These are phyloP conservation scores for Galium porrigens DNA, from an alignment of 305 asterid genomes.

Conservation along the genomic window DNA sequence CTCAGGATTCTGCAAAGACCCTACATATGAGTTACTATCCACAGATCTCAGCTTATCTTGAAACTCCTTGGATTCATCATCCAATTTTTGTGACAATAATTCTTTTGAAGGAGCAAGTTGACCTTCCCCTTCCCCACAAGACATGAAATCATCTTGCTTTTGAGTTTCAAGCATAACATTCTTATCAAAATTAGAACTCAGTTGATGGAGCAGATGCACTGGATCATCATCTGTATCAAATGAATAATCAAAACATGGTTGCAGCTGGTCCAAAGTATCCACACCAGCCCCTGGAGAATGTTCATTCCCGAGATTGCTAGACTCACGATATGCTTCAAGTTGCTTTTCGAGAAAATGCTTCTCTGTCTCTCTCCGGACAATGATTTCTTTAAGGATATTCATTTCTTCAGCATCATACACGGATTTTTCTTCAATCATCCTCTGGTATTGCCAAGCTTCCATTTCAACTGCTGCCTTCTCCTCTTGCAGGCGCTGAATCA, in stretches of 20 bases:
- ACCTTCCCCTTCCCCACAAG: constrained; percentile 9
- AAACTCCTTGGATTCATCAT: constrained; percentile 22
- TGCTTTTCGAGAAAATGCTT: constrained; percentile 63
- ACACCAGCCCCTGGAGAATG: constrained; percentile 17
- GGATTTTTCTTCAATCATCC: constrained; percentile 73
- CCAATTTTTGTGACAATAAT: constrained; percentile 12
- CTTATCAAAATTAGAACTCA: constrained; percentile 29
- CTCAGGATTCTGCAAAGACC: constrained; percentile 9
- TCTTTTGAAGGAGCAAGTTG: constrained; percentile 17
- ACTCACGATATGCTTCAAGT: constrained; percentile 52
- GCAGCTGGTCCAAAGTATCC: constrained; percentile 15
- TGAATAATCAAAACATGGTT: constrained; percentile 12
- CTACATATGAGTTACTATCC: constrained; percentile 18
- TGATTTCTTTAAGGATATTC: constrained; percentile 68
- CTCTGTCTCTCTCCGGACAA: constrained; percentile 68
- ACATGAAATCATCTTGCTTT: constrained; percentile 13
- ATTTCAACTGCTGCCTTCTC: constrained; percentile 77
- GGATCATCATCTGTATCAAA: constrained; percentile 37
- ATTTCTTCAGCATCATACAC: constrained; percentile 89
- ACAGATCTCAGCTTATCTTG: constrained; percentile 43
- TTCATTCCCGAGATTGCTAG: constrained; percentile 28
- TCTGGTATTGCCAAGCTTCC: constrained; percentile 82
- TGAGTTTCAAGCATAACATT: constrained; percentile 18
- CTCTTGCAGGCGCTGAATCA: constrained; percentile 83
- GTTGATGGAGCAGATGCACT: constrained; percentile 24